phyloP scores from a whole-genome alignment of 306 rosid species.

The Astragalus glycyphyllos region DNA sequence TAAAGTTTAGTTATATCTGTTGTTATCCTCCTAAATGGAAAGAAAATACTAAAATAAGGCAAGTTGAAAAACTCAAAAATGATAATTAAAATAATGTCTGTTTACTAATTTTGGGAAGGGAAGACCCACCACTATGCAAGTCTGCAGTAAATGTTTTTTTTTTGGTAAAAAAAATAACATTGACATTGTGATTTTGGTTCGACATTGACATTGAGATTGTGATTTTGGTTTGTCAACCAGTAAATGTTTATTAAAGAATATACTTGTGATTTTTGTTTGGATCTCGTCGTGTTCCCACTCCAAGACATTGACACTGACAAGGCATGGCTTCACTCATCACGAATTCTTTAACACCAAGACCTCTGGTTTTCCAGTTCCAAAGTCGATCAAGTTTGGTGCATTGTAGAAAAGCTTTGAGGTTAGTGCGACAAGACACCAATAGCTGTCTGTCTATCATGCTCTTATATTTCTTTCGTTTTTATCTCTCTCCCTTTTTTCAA shows the following conservation, averaged over 20 bases:
- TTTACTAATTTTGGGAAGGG: background rate
- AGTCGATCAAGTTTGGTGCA: background rate
- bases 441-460: no score
- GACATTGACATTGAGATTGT: no score
- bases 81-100: background rate
- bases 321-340: conserved; percentile 8
- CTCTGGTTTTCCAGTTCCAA: background rate
- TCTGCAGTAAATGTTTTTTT: no score
- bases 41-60: background rate
- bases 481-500: background rate
- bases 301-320: background rate
- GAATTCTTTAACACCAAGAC: background rate
- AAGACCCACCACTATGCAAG: no score
- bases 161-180: no score
- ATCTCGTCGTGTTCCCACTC: background rate
- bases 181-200: no score
- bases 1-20: background rate
- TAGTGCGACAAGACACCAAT: background rate
- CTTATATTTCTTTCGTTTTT: no score
- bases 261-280: no score
- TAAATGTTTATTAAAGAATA: no score
- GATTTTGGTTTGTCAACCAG: no score
- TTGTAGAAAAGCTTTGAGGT: conserved; percentile 23
- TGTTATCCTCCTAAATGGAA: background rate
- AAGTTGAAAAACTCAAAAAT: background rate